A percentile compares a stretch with the other conserved stretches of the same genome.
phyloP scores from a whole-genome alignment of 257 asterid genomes.

The Fraxinus cuspidata region DNA sequence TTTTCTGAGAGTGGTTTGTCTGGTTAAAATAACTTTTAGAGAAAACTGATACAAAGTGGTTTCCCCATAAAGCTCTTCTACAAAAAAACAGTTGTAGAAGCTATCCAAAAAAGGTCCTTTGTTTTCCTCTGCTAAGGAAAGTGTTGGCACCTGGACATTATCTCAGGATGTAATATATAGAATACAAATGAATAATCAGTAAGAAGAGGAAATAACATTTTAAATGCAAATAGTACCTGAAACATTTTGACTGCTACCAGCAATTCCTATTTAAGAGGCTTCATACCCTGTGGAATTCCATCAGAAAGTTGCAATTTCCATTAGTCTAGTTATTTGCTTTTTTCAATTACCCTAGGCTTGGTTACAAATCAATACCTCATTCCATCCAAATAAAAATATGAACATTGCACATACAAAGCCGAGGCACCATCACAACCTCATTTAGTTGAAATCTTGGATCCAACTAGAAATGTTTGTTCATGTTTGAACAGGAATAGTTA shows the following conservation, averaged over 20 bases:
- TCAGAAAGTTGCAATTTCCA: conserved; percentile 12
- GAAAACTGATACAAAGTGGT: too few relatives aligned
- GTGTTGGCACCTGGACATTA: background rate
- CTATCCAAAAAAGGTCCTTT: background rate
- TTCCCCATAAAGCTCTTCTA: too few relatives aligned
- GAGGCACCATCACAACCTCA: conserved; percentile 2
- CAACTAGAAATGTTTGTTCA: background rate
- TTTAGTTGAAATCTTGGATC: background rate
- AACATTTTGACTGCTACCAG: conserved; percentile 19
- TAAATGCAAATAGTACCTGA: conserved; percentile 36
- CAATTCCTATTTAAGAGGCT: conserved; percentile 53
- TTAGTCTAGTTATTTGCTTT: conserved; percentile 5
- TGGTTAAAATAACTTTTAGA: too few relatives aligned
- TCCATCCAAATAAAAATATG: background rate
- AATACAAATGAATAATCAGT: background rate
- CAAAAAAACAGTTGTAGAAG: too few relatives aligned
- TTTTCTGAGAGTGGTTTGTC: too few relatives aligned
- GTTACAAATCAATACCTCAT: background rate
- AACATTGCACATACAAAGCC: conserved; percentile 5
- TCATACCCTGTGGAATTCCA: conserved; percentile 45
- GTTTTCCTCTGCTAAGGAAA: background rate
- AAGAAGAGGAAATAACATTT: conserved; percentile 1
- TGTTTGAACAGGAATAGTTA: background rate
- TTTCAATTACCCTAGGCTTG: background rate
- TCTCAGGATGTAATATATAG: background rate